A percentile compares a stretch with the other conserved stretches of the same genome.
Evolutionary conservation across 352 stramenopile genomes (phyloP).

Genomic region (Phytophthora macrochlamydospora): DNA sequence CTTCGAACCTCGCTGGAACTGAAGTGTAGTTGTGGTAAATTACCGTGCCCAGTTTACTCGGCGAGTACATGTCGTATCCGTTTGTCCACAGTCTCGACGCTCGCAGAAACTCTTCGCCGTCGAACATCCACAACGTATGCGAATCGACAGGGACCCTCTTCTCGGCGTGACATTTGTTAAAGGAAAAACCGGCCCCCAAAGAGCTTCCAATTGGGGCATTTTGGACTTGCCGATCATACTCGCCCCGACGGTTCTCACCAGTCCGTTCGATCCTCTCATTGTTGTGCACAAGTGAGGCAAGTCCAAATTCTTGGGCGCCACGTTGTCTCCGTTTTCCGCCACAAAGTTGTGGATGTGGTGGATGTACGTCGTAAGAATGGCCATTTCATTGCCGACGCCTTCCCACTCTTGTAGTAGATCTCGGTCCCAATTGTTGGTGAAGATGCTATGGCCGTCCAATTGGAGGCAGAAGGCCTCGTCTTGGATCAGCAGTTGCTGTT

Average conservation of each 20-base stretch:
- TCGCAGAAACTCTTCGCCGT: constrained; percentile 67
- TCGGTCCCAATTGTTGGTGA: constrained; percentile 81
- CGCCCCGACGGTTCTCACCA: constrained; percentile 72
- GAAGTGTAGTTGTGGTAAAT: constrained; percentile 78
- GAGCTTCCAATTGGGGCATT: constrained; percentile 60
- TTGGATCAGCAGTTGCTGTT: constrained; percentile 72
- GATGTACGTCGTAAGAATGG: constrained; percentile 77
- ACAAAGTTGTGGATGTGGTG: constrained; percentile 85
- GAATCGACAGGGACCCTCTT: constrained; percentile 63
- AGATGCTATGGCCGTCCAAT: constrained; percentile 82
- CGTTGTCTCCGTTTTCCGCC: constrained; percentile 71
- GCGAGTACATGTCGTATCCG: constrained; percentile 71
- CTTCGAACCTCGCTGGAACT: constrained; percentile 57
- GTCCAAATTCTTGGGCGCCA: constrained; percentile 49
- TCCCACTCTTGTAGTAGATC: constrained; percentile 72
- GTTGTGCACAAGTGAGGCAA: constrained; percentile 78
- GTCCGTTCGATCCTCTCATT: constrained; percentile 55
- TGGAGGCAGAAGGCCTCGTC: constrained; percentile 85
- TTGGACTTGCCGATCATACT: constrained; percentile 80
- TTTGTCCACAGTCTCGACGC: constrained; percentile 62
- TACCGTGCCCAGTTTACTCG: constrained; percentile 51
- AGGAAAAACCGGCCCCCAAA: constrained; percentile 80
- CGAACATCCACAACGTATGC: constrained; percentile 75
- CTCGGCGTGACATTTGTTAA: constrained; percentile 80
- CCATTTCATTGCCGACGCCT: constrained; percentile 79